Evolutionary conservation across 305 asterid species (phyloP).

Genomic region (Andrographis paniculata): DNA sequence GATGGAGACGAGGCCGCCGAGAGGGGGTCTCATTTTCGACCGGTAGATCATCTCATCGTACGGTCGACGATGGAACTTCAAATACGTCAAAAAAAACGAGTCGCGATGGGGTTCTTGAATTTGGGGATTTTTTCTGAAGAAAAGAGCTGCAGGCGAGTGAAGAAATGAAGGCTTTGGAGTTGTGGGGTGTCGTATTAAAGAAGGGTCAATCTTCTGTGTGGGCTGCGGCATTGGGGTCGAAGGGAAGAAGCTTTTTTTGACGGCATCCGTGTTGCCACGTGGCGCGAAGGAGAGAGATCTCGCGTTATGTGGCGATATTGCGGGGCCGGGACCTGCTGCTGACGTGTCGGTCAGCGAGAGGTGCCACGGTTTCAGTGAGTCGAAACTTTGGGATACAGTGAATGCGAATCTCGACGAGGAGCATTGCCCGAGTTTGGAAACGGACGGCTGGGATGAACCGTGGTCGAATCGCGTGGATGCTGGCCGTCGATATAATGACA

Average conservation of each 20-base stretch:
- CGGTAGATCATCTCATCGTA: slow-evolving; percentile 86
- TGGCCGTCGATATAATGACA: slow-evolving; percentile 49
- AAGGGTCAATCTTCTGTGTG: slow-evolving; percentile 46
- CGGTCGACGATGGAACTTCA: slow-evolving; percentile 71
- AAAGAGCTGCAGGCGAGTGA: slow-evolving; percentile 72
- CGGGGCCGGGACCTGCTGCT: slow-evolving; percentile 53
- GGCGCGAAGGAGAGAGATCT: slow-evolving; percentile 74
- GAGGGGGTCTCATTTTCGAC: slow-evolving; percentile 85
- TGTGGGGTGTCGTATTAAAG: slow-evolving; percentile 48
- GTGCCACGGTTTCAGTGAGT: slow-evolving; percentile 87
- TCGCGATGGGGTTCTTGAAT: slow-evolving; percentile 47
- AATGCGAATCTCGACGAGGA: slow-evolving; percentile 82
- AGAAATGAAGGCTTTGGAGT: slow-evolving; percentile 80
- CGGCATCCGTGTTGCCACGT: slow-evolving; percentile 27
- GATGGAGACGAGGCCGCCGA: slow-evolving; percentile 80
- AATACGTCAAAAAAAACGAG: slow-evolving; percentile 32
- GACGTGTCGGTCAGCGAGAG: slow-evolving; percentile 57
- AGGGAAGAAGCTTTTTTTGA: no score
- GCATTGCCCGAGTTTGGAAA: slow-evolving; percentile 59
- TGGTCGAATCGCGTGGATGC: slow-evolving; percentile 64
- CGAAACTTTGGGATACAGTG: slow-evolving; percentile 75
- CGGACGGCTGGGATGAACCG: slow-evolving; percentile 28
- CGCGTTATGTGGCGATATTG: slow-evolving; percentile 72
- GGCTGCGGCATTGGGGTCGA: slow-evolving; percentile 89
- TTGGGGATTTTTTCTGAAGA: slow-evolving; percentile 48